Evolutionary conservation across 495 filamentous ascomycete species (phyloP), one percentile per base, ranked within the genome.

Genomic region (Pyrenula aspistea): DNA sequence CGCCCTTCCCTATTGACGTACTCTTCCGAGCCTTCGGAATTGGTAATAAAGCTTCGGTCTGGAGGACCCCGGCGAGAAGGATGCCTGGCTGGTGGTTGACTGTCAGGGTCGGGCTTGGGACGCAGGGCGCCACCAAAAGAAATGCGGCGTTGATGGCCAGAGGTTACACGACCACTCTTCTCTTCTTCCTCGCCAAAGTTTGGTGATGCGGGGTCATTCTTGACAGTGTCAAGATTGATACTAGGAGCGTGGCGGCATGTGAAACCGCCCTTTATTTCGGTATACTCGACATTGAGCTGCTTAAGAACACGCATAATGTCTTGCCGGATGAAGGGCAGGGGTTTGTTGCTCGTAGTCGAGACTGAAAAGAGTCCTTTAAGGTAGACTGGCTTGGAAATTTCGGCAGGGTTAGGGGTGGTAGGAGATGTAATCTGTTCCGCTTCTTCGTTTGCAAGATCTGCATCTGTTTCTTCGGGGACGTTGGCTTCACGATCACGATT

Each of bases 291-390:
- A n/a, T 85, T 83, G 2, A 97, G 80, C 68, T 89, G 83, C 55
- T 82, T 86, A 21, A 99, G 71, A 12, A 96, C 93, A 24, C 91
- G 82, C 65, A 95, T 93, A 64, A 99, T 92, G 65, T 99, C 93
- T 15, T 81, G 75, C 48, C 92, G 83, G 59, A 98, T 98, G 59
- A 87, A 78, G 2, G 81, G 66, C 21, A 97, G 77, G 1, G 94
- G 89, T 61, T 91, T 93, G 63, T 86, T 94, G 61, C 91, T 96
- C 1, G 93, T 99, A 0, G 93, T 99, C 2, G 88, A 91, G 31
- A 97, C 93, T 65, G 91, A 96, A 75, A 99, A 99, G 22, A 99
- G 82, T 22, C 93, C 93, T 68, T 99, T 99, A 23, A 99, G 81
- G 65, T 86, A 99, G 23, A 97, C 93, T 1, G 94, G 94, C 64